Conservation (phyloP, 306 rosid species). For the Parietaria judaica region DNA sequence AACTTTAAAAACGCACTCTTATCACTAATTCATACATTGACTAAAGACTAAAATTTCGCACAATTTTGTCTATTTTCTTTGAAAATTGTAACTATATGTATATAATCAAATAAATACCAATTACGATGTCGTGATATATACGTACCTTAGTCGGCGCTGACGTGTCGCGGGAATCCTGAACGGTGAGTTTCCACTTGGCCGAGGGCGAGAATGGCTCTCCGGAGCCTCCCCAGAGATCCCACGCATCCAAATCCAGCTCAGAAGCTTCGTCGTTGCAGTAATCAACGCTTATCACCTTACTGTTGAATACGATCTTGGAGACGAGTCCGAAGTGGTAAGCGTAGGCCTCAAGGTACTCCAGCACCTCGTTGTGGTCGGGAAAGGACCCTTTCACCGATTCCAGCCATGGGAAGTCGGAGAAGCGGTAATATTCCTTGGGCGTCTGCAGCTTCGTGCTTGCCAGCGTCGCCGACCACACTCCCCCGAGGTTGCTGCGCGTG, state of each 20-base stretch:
- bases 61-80: no score
- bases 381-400: constrained; percentile 9
- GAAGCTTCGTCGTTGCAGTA: background rate
- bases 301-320: constrained; percentile 16
- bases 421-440: constrained; percentile 14
- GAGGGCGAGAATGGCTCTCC: constrained; percentile 13
- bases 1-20: no score
- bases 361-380: constrained; percentile 14
- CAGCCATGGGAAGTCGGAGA: constrained; percentile 28
- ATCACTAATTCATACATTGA: no score
- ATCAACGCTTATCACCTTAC: constrained; percentile 14
- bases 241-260: constrained; percentile 4
- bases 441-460: constrained; percentile 26
- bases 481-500: constrained; percentile 10
- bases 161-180: background rate
- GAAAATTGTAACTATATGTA: no score
- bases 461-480: constrained; percentile 23
- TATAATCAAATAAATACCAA: no score
- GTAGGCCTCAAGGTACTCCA: constrained; percentile 18
- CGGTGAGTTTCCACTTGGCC: constrained; percentile 15
- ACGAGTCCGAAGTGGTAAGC: constrained; percentile 16
- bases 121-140: no score
- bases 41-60: no score
- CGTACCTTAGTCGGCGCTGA: constrained; percentile 1
- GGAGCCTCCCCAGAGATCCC: constrained; percentile 21